phyloP scores from a whole-genome alignment of 129 eudicot species.

The Ambrosia trifida region DNA sequence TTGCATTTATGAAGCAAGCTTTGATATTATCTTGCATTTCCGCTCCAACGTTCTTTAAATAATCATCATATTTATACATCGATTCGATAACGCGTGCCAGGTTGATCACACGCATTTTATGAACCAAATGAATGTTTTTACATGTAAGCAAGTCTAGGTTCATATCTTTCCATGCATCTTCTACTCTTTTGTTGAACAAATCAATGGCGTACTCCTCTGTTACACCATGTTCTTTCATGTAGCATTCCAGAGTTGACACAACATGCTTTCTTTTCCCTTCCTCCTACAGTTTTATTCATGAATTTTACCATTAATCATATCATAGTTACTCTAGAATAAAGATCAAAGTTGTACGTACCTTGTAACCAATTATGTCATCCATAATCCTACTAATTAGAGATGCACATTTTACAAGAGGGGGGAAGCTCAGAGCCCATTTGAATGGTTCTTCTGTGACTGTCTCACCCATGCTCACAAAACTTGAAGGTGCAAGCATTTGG shows the following conservation, averaged over 20 bases:
- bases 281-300: slow-evolving; percentile 17
- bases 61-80: slow-evolving; percentile 33
- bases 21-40: slow-evolving; percentile 18
- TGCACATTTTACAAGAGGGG: slow-evolving; percentile 6
- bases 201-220: slow-evolving; percentile 24
- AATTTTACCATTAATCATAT: not conserved
- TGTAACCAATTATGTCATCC: slow-evolving; percentile 34
- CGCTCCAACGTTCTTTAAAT: slow-evolving; percentile 26
- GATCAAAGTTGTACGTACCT: slow-evolving; percentile 22
- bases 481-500: not conserved
- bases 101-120: slow-evolving; percentile 26
- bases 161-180: slow-evolving; percentile 47
- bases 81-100: slow-evolving; percentile 12
- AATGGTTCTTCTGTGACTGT: slow-evolving; percentile 17
- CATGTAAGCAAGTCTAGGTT: slow-evolving; percentile 16
- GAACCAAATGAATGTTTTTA: slow-evolving; percentile 17
- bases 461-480: slow-evolving; percentile 27
- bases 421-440: slow-evolving; percentile 24
- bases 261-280: slow-evolving; percentile 40
- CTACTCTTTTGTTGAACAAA: slow-evolving; percentile 25
- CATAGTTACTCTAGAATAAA: not conserved
- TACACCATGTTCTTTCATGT: slow-evolving; percentile 33
- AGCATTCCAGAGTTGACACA: slow-evolving; percentile 38
- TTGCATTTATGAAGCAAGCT: not conserved
- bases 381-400: slow-evolving; percentile 28